Conservation (phyloP, 768 basidiomycete species). For the Rhodocollybia butyracea region DNA sequence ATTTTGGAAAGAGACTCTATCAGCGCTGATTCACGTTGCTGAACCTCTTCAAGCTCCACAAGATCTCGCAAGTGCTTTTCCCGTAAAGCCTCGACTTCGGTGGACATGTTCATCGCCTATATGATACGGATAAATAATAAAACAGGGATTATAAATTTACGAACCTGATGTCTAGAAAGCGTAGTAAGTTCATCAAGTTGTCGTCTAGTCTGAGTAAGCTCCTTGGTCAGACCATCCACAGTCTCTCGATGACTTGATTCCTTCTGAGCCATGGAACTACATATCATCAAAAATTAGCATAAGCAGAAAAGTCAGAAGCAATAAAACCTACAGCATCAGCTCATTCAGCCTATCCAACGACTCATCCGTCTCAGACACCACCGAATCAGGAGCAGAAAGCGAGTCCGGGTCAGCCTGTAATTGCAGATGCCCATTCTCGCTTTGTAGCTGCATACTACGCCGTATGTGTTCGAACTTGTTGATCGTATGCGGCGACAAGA, state of each 20-base stretch:
- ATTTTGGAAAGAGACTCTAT: constrained; percentile 45
- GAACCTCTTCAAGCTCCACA: constrained; percentile 48
- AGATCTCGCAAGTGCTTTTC: constrained; percentile 55
- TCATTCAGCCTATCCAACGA: constrained; percentile 82
- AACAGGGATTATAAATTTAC: constrained; percentile 11
- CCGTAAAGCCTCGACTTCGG: constrained; percentile 75
- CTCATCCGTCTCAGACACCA: constrained; percentile 59
- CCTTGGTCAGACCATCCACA: constrained; percentile 66
- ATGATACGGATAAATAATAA: constrained; percentile 4
- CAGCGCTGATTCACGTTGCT: constrained; percentile 55
- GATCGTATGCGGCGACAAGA: constrained; percentile 69
- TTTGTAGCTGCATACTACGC: constrained; percentile 51
- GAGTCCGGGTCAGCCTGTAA: constrained; percentile 17
- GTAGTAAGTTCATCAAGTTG: constrained; percentile 81
- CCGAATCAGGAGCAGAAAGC: constrained; percentile 37
- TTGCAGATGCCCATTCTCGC: constrained; percentile 35
- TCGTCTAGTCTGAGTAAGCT: constrained; percentile 66
- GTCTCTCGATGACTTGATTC: constrained; percentile 85
- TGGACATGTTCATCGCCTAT: constrained; percentile 84
- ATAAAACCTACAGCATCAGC: constrained; percentile 76
- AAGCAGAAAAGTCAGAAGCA: neutral
- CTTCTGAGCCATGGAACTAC: constrained; percentile 95
- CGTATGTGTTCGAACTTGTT: constrained; percentile 75
- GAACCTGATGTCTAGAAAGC: constrained; percentile 82
- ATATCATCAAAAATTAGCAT: constrained; percentile 12